Base-by-base conservation (phyloP, 2,329 filamentous ascomycete species). In the Epichloe hybrida region DNA sequence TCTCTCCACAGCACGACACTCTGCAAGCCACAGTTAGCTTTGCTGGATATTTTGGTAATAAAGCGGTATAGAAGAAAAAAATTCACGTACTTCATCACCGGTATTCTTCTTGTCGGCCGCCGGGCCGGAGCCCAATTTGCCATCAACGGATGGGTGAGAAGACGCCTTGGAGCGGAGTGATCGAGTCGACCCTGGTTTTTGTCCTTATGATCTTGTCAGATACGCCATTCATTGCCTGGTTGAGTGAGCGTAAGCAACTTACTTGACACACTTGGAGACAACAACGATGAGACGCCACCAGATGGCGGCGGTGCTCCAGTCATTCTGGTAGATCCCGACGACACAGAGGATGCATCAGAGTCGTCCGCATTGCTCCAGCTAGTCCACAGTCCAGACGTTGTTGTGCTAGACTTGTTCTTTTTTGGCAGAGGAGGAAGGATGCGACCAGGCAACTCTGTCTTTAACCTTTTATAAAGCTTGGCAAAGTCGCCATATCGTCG, bases 401-500 rank as follows among this genome's bases (percentile, higher is more conserved):
- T 82, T 2, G 82, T 83, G 56, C 83, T 83, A 20, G 83, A 79
- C 67, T 91, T 95, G 67, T 96, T 96, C 77, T 97, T 97, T 63
- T 84, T 84, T 1, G 93, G 93, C 47, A 97, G 70, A 1, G 88
- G 80, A 11, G 90, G 87, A 3, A 98, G 74, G 5, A 95, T 79
- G 61, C 94, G 95, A 17, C 93, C 93, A 0, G 93, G 93, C 50
- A 97, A 74, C 67, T 98, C 93, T 12, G 83, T 80, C 37, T 86
- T 82, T 53, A 98, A 68, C 56, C 78, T 78, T 66, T 85, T 91
- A 65, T 94, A 83, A 53, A 98, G 74, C 56, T 79, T 81, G 27
- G 72, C 76, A 63, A 98, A 98, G 58, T 95, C 88, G 35, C 90
- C 87, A 64, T 95, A 98, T 57, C 91, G 78, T 53, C 89, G 80